phyloP scores from a whole-genome alignment of 192 early-diverging fungal species.

The Coemansia interrupta region DNA sequence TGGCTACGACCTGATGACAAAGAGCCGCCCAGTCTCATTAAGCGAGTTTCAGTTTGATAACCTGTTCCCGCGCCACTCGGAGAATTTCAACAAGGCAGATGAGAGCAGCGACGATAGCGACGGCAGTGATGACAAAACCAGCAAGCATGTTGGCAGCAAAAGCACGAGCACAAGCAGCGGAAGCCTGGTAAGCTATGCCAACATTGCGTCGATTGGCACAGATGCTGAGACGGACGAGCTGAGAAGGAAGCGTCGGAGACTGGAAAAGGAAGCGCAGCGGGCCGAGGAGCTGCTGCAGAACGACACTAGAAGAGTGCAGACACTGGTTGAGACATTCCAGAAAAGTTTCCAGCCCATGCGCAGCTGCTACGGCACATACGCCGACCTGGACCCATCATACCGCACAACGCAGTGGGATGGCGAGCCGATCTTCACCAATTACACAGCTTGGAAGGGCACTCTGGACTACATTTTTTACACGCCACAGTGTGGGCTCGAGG shows the following conservation, averaged over 20 bases:
- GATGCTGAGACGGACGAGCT: constrained; percentile 13
- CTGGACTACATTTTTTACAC: constrained; percentile 49
- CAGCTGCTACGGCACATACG: constrained; percentile 45
- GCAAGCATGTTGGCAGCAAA: not conserved
- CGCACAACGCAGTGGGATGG: constrained; percentile 46
- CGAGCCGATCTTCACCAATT: constrained; percentile 52
- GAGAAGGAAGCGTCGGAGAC: constrained; percentile 16
- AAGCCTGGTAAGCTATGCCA: constrained; percentile 23
- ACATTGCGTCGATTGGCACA: constrained; percentile 16
- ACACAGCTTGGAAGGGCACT: constrained; percentile 50
- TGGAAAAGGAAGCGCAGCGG: constrained; percentile 29
- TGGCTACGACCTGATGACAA: constrained; percentile 56
- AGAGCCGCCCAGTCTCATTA: constrained; percentile 46
- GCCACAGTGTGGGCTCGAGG: constrained; percentile 10
- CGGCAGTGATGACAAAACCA: constrained; percentile 2
- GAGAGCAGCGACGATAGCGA: constrained; percentile 5
- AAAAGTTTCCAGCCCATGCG: constrained; percentile 14
- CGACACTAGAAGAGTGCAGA: constrained; percentile 25
- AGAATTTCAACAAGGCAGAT: not conserved
- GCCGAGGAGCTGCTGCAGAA: constrained; percentile 22
- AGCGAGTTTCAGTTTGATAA: constrained; percentile 50
- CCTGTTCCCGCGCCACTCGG: constrained; percentile 26
- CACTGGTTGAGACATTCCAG: constrained; percentile 23
- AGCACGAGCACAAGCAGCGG: no score
- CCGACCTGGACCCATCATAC: constrained; percentile 40